phyloP scores from a whole-genome alignment of 371 early-diverging fungal genomes.

The Mortierella sp. region DNA sequence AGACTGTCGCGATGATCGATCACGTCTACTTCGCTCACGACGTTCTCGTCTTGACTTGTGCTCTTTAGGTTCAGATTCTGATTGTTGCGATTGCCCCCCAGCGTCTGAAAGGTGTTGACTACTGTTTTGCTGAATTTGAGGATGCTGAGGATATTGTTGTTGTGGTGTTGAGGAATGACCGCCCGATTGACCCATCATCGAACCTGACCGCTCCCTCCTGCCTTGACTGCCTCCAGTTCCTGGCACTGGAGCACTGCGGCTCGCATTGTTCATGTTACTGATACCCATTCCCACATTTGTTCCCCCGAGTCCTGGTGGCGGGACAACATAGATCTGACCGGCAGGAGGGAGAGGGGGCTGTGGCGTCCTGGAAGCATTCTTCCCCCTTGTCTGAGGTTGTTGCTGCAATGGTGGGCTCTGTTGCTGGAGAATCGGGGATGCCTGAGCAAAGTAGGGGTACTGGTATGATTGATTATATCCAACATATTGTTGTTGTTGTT shows the following conservation, averaged over 20 bases:
- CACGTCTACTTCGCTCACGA: conserved; percentile 23
- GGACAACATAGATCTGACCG: neutral
- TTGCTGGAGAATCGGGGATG: conserved; percentile 14
- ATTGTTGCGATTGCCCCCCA: conserved; percentile 18
- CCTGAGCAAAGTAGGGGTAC: conserved; percentile 3
- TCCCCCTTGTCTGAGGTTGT: conserved; percentile 9
- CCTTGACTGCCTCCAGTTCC: conserved; percentile 14
- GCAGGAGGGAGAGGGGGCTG: conserved; percentile 12
- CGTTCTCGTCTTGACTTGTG: conserved; percentile 31
- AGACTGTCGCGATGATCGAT: conserved; percentile 29
- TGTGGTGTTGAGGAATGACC: neutral
- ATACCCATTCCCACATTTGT: conserved; percentile 13
- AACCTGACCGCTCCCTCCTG: conserved; percentile 18
- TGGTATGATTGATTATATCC: conserved; percentile 14
- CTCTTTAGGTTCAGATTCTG: conserved; percentile 25
- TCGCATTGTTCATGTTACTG: neutral
- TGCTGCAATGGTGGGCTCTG: conserved; percentile 17
- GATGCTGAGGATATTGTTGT: conserved; percentile 13
- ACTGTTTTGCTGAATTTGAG: conserved; percentile 14
- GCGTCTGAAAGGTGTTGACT: conserved; percentile 4
- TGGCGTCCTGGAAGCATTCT: conserved; percentile 7
- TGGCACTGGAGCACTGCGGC: conserved; percentile 1
- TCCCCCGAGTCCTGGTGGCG: conserved; percentile 21
- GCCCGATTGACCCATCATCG: conserved; percentile 12
- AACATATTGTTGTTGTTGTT: conserved; percentile 22